Base-by-base conservation (phyloP, 2,329 filamentous ascomycete genomes). In the Penicillium expansum region DNA sequence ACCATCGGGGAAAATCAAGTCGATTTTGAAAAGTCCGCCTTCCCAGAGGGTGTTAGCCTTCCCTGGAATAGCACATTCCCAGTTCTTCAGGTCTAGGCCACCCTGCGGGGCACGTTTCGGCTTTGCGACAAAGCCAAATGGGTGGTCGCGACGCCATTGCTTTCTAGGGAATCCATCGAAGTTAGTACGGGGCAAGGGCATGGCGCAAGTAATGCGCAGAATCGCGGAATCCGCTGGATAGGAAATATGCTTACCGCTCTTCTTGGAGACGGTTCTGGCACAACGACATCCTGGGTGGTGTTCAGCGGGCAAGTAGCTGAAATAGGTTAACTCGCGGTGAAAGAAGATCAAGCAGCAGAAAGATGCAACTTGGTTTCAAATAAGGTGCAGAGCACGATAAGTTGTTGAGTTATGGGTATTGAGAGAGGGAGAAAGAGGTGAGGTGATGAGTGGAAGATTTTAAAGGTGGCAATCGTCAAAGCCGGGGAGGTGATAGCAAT, bases 21-120 rank as follows among this genome's bases (percentile, higher is more conserved):
- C 91, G 57, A 99, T 80, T 80, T 97, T 99, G 80, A 97, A 97
- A 11, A 97, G 79, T 1, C 94, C 94, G n/a, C 92, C 92, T 70
- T 96, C 92, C 94, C 94, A 99, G 22, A 97, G 87, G 0, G 95
- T 99, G 80, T 95, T 94, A 59, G 96, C 88, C 74, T 96, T 97
- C 69, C 95, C 94, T 4, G 94, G 94, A 42, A 99, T 90, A 42
- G 92, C 92, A 70, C 94, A 97, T 68, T 97, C 92, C 94, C 94
- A 99, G 63, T 86, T 85, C 82, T 97, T 96, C 62, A 99, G 82
- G 71, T 99, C 94, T 51, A 97, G 83, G 1, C 91, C 86, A 54
- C 92, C 92, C 64, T 91, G 83, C 18, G 87, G 76, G 61, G 86
- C 92, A 66, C 93, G 89, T 61, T 87, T 81, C 13, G 95, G 94